A percentile compares a stretch with the other conserved stretches of the same genome.
Conservation (phyloP, 345 rosid species). For the Corchorus olitorius region DNA sequence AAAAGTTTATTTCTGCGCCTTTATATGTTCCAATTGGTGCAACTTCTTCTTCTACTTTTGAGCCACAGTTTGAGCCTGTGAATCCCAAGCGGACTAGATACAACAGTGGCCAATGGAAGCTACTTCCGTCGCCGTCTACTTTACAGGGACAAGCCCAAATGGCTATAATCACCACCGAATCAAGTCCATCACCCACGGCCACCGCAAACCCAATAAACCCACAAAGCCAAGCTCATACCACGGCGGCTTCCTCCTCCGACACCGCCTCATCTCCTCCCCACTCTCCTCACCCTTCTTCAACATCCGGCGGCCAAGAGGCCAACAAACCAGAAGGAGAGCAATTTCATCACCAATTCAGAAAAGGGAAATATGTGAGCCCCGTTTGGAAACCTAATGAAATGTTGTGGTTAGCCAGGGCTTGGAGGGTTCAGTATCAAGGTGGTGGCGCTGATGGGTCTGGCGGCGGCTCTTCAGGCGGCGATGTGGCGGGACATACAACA, state of each 20-base stretch:
- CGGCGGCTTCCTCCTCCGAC: constrained; percentile 77
- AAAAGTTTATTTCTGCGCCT: constrained; percentile 56
- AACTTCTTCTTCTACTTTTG: constrained; percentile 58
- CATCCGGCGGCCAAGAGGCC: constrained; percentile 55
- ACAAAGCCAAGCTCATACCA: constrained; percentile 28
- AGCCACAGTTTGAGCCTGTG: constrained; percentile 47
- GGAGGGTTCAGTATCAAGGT: constrained; percentile 83
- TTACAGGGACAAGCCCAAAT: constrained; percentile 40
- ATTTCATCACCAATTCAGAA: constrained; percentile 67
- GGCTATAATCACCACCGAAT: constrained; percentile 35
- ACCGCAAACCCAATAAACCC: constrained; percentile 45
- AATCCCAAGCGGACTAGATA: constrained; percentile 80
- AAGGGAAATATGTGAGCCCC: constrained; percentile 96
- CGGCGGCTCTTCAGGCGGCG: constrained; percentile 45
- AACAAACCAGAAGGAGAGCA: constrained; percentile 50
- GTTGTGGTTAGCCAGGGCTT: constrained; percentile 94
- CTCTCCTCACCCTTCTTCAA: constrained; percentile 61
- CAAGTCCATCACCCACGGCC: constrained; percentile 55
- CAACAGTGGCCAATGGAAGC: constrained; percentile 72
- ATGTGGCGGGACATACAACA: constrained; percentile 29
- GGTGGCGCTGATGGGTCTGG: constrained; percentile 45
- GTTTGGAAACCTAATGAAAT: constrained; percentile 99
- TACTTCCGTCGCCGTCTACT: constrained; percentile 61
- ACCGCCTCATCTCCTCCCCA: constrained; percentile 77
- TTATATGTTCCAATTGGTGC: constrained; percentile 52